These are phyloP conservation scores for Globisporangium heterothallicum DNA, from an alignment of 352 stramenopile species.

Conservation along the genomic window DNA sequence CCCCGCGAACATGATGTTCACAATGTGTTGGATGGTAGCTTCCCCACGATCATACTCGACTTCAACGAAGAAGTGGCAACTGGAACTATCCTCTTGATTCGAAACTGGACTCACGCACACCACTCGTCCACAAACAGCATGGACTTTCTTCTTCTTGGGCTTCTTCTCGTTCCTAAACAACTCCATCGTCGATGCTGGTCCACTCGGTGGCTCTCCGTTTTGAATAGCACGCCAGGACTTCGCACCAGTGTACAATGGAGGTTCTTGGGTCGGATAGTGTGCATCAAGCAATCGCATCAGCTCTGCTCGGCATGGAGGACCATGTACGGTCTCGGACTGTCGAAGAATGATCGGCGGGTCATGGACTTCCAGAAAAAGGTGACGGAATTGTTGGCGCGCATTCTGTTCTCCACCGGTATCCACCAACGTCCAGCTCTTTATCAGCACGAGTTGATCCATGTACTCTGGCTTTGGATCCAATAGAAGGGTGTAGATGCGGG, in stretches of 20 bases:
- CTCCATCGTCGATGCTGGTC: neutral
- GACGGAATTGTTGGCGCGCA: slow-evolving; percentile 3
- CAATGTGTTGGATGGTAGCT: slow-evolving; percentile 21
- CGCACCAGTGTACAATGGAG: slow-evolving; percentile 36
- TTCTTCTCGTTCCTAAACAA: slow-evolving; percentile 11
- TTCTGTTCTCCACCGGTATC: slow-evolving; percentile 5
- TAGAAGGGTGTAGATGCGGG: slow-evolving; percentile 20
- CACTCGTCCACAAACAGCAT: slow-evolving; percentile 45
- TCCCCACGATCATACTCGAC: slow-evolving; percentile 25
- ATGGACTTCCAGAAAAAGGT: slow-evolving; percentile 40
- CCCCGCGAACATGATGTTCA: slow-evolving; percentile 51
- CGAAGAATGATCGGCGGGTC: slow-evolving; percentile 12
- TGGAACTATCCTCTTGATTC: slow-evolving; percentile 25
- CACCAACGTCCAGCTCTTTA: slow-evolving; percentile 58
- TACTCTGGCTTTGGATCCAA: slow-evolving; percentile 27
- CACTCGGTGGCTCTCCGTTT: neutral
- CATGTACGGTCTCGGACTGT: neutral
- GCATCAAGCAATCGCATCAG: slow-evolving; percentile 22
- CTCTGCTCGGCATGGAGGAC: slow-evolving; percentile 13
- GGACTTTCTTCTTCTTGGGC: slow-evolving; percentile 26
- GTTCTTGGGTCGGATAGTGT: slow-evolving; percentile 31
- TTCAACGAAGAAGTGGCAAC: slow-evolving; percentile 63
- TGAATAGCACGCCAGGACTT: slow-evolving; percentile 20
- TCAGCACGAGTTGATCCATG: slow-evolving; percentile 45
- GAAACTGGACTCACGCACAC: slow-evolving; percentile 51